Conservation (phyloP, 225 moss, liverwort and hornwort genomes). For the Pseudisothecium myosuroides region DNA sequence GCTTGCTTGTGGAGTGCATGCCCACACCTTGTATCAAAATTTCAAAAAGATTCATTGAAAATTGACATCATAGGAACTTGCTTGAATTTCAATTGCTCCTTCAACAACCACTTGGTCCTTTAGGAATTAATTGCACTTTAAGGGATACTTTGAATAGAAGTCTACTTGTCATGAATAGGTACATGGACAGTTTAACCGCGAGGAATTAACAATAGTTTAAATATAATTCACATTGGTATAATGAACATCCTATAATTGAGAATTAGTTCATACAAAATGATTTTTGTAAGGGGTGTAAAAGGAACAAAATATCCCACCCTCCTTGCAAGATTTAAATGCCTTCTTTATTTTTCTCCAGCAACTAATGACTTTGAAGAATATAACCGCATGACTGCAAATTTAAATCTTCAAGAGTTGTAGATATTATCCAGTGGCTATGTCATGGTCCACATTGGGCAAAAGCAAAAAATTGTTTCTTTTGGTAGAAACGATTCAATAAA, state of each 20-base stretch:
- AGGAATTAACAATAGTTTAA: not conserved
- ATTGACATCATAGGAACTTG: accelerated
- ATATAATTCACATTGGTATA: not conserved
- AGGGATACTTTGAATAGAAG: not conserved
- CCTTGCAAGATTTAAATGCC: not conserved
- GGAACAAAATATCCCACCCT: not conserved
- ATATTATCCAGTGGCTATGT: not conserved
- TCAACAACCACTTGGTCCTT: accelerated
- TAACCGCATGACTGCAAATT: accelerated
- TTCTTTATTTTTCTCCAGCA: not conserved
- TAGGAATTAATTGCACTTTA: not conserved
- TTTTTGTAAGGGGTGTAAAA: not conserved
- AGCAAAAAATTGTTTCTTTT: accelerated
- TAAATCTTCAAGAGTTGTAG: not conserved
- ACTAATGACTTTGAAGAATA: not conserved
- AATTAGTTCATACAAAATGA: not conserved
- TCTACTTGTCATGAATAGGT: not conserved
- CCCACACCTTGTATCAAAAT: not conserved
- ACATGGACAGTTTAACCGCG: accelerated
- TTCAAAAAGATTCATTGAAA: not conserved
- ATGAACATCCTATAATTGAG: not conserved
- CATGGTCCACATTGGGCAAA: not conserved
- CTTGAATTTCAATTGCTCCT: not conserved
- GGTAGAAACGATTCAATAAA: not conserved
- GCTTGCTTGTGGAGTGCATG: not conserved